Evolutionary conservation across 306 rosid genomes (phyloP).

Genomic region (Fragaria nilgerrensis): DNA sequence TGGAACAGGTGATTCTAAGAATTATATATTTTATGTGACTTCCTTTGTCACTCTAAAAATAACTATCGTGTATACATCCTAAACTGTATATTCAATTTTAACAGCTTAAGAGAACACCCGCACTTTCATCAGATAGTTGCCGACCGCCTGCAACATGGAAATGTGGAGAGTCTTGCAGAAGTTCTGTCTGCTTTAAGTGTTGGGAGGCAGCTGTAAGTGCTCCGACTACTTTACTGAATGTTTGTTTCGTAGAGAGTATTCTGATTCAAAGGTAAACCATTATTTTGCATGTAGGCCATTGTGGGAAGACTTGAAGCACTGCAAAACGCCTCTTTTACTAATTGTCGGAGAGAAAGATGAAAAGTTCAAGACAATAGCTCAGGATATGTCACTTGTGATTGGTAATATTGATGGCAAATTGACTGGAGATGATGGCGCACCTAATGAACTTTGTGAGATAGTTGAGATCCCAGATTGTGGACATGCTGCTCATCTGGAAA

Average conservation of each 20-base stretch:
- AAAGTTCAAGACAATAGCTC: conserved; percentile 69
- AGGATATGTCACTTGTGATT: conserved; percentile 45
- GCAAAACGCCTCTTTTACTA: conserved; percentile 65
- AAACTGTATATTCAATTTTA: conserved; percentile 14
- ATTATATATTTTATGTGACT: conserved; percentile 26
- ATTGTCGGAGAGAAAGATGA: conserved; percentile 75
- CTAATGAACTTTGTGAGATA: conserved; percentile 39
- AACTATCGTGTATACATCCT: not conserved
- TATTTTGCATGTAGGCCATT: conserved; percentile 49
- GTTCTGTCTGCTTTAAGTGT: conserved; percentile 69
- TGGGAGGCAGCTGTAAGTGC: conserved; percentile 85
- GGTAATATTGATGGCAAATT: conserved; percentile 16
- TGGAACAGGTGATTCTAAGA: conserved; percentile 67
- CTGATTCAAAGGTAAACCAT: not conserved
- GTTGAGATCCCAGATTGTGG: conserved; percentile 74
- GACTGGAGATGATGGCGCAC: conserved; percentile 23
- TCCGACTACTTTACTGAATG: not conserved
- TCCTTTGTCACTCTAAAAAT: not conserved
- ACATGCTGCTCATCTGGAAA: conserved; percentile 90
- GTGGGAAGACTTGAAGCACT: conserved; percentile 75
- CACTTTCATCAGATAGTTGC: conserved; percentile 51
- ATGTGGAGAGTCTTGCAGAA: conserved; percentile 57
- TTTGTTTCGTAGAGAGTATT: not conserved
- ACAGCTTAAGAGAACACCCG: conserved; percentile 88
- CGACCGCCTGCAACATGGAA: conserved; percentile 63